A percentile compares a stretch with the other conserved stretches of the same genome.
phyloP scores from a whole-genome alignment of 2,329 filamentous ascomycete species.

The Arthroderma sp. region DNA sequence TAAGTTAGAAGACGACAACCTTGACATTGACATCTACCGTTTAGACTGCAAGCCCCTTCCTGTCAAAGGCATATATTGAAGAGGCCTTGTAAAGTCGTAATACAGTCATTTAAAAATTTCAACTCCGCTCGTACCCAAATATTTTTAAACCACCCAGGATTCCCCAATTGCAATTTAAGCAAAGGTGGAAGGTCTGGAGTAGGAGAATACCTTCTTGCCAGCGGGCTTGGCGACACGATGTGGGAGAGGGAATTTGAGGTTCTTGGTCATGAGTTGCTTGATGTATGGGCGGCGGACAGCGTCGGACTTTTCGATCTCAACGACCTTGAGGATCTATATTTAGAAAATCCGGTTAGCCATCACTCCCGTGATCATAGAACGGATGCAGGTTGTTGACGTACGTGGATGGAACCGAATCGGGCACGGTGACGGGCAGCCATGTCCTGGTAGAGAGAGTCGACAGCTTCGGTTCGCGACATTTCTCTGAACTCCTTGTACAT shows the following conservation, averaged over 20 bases:
- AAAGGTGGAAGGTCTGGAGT: slow-evolving; percentile 92
- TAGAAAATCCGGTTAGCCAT: not conserved
- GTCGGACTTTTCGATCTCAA: slow-evolving; percentile 88
- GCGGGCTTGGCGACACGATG: slow-evolving; percentile 78
- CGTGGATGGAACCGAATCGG: slow-evolving; percentile 96
- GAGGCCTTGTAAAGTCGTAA: no score
- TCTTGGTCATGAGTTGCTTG: slow-evolving; percentile 92
- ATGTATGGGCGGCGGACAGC: slow-evolving; percentile 98
- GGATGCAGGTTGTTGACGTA: slow-evolving; percentile 40
- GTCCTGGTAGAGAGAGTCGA: slow-evolving; percentile 96
- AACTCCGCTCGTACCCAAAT: no score
- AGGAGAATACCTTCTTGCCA: slow-evolving; percentile 84
- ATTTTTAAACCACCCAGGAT: no score
- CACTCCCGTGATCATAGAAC: no score
- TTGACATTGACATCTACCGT: no score
- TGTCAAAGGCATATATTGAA: no score
- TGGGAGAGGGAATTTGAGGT: slow-evolving; percentile 95
- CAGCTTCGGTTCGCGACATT: slow-evolving; percentile 89
- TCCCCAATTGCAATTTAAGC: slow-evolving; percentile 49
- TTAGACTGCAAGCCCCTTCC: no score
- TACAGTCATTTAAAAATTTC: no score
- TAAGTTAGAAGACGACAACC: no score
- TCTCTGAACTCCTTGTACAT: slow-evolving; percentile 99
- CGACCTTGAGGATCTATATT: slow-evolving; percentile 83
- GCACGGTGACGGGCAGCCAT: slow-evolving; percentile 98